Base-by-base conservation (phyloP, 495 filamentous ascomycete species). In the Polyplosphaeria fusca region DNA sequence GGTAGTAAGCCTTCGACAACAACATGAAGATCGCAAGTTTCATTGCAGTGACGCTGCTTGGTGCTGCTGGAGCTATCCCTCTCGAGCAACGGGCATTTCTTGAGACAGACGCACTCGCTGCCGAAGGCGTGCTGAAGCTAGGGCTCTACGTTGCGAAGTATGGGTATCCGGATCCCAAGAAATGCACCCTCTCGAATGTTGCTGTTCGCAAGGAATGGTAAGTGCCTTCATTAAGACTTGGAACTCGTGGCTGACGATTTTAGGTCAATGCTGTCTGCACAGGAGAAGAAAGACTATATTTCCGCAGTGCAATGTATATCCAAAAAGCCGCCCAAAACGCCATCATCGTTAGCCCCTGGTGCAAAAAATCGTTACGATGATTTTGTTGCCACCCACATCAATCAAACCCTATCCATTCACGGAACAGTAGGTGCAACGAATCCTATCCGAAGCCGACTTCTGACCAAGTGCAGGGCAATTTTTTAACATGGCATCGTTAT, bases 401-500 rank as follows among this genome's bases (percentile, higher is more conserved):
- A 81, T 53, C 77, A 86, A 64, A 84, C 82, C 3, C 60, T 73
- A 13, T 51, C 59, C 1, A 86, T 87, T 50, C 86, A 89, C 63
- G 79, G 73, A 52, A 81, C 79, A 4, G 76, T 78, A 73, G 26
- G 63, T 60, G 59, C 39, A 11, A 5, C 39, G 19, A 5, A 11
- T 37, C 41, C 1, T 16, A 43, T 4, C 11, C 20, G 18, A 41
- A 5, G 1, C 20, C 35, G 18, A 14, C 24, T 46, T 5, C 47
- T 63, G 25, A 58, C 23, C 7, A 2, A 19, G 13, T 4, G 18
- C 52, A 71, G 74, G 84, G 82, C 18, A 81, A 78, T 52, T 87
- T 91, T 70, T 71, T 87, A 26, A 69, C 79, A 1, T 89, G 86
- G 83, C 87, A 91, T 64, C 76, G 86, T 16, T 85, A 84, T 68